phyloP scores from a whole-genome alignment of 768 basidiomycete species.

The Boletus eberwhitei region DNA sequence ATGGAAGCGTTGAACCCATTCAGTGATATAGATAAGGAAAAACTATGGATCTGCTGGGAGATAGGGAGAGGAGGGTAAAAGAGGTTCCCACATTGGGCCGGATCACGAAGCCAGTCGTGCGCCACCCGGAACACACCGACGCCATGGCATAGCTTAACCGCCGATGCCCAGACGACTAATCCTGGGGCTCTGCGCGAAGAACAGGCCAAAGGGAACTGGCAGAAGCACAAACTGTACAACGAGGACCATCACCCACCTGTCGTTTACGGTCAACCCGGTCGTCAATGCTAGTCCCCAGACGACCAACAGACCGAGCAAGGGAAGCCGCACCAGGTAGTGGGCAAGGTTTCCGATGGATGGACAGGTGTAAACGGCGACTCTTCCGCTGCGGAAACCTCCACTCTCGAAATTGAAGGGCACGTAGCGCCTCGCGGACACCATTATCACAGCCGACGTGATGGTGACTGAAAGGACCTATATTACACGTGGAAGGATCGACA shows the following conservation, averaged over 20 bases:
- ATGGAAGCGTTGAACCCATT: conserved; percentile 4
- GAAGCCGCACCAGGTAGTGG: neutral
- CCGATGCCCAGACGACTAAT: neutral
- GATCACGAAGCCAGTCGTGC: neutral
- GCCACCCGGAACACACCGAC: neutral
- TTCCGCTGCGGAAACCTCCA: neutral
- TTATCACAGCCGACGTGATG: conserved; percentile 1
- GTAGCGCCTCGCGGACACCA: neutral
- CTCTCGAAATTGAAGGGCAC: neutral
- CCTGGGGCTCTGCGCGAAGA: neutral
- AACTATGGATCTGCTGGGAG: neutral
- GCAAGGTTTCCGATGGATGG: neutral
- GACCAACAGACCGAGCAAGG: neutral
- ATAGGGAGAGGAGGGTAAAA: neutral
- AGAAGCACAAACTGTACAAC: neutral
- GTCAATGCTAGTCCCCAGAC: neutral
- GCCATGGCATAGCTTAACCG: neutral
- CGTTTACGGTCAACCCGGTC: conserved; percentile 2
- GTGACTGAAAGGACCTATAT: neutral
- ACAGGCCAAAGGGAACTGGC: neutral
- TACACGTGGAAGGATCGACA: neutral
- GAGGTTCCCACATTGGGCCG: neutral
- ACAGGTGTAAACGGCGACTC: conserved; percentile 1
- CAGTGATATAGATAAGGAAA: neutral
- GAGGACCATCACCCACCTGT: neutral